These are phyloP conservation scores for Cichorium intybus DNA, from an alignment of 140 eudicot species.

Conservation along the genomic window DNA sequence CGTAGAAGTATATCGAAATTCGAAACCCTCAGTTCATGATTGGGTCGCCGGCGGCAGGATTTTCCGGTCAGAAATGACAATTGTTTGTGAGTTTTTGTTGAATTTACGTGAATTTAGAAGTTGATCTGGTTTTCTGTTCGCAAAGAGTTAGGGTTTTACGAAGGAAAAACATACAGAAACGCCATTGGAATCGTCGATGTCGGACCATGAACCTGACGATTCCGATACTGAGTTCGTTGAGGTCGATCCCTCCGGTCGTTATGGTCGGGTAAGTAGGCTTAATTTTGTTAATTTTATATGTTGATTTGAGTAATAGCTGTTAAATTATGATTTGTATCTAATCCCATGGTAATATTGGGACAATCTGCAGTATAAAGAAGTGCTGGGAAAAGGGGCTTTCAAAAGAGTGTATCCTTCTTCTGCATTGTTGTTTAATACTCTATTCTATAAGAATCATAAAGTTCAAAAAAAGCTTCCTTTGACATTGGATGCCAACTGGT, in stretches of 20 bases:
- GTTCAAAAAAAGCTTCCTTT: neutral
- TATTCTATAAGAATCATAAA: neutral
- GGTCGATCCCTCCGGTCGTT: constrained; percentile 86
- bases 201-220: constrained; percentile 80
- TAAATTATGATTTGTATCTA: constrained; percentile 1
- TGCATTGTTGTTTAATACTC: constrained; percentile 4
- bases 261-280: constrained; percentile 82
- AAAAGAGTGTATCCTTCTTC: constrained; percentile 90
- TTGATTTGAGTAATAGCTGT: constrained; percentile 3
- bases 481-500: neutral
- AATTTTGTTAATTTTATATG: neutral
- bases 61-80: constrained; percentile 19
- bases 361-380: constrained; percentile 86
- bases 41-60: constrained; percentile 11
- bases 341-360: neutral
- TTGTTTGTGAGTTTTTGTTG: neutral
- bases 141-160: constrained; percentile 31
- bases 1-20: neutral
- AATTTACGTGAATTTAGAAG: constrained; percentile 18
- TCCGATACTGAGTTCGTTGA: constrained; percentile 77
- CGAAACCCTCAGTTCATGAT: constrained; percentile 27
- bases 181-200: constrained; percentile 43
- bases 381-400: constrained; percentile 92
- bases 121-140: constrained; percentile 18
- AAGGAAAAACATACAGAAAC: constrained; percentile 25